phyloP scores from a whole-genome alignment of 495 filamentous ascomycete genomes.

The Hypoxylon subgilvum region DNA sequence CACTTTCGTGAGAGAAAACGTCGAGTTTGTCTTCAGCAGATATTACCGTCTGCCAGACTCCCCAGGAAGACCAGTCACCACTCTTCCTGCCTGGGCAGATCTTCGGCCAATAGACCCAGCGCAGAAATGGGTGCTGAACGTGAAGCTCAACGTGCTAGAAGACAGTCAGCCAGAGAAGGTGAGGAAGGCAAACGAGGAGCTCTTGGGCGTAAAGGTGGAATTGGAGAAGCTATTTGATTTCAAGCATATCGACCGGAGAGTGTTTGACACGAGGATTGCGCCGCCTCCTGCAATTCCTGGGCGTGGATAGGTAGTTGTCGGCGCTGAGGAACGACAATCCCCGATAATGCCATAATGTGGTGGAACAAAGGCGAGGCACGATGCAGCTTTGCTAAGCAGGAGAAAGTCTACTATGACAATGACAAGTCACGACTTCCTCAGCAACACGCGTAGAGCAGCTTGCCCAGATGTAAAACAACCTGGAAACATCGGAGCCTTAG shows the following conservation, averaged over 20 bases:
- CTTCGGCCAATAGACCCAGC: conserved; percentile 37
- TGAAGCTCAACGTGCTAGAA: conserved; percentile 48
- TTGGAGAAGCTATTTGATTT: conserved; percentile 55
- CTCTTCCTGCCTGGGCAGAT: conserved; percentile 32
- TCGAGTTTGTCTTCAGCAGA: conserved; percentile 50
- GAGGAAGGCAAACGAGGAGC: conserved; percentile 45
- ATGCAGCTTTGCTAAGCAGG: too few relatives aligned
- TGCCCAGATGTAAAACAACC: too few relatives aligned
- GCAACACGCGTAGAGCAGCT: too few relatives aligned
- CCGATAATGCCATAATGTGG: too few relatives aligned
- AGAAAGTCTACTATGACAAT: too few relatives aligned
- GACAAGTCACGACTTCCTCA: too few relatives aligned
- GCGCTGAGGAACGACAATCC: too few relatives aligned
- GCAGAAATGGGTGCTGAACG: conserved; percentile 49
- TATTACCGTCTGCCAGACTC: conserved; percentile 38
- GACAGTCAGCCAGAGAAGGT: conserved; percentile 51
- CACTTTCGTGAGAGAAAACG: conserved; percentile 47
- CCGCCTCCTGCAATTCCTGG: conserved; percentile 25
- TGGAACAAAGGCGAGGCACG: neutral
- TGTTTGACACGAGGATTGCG: conserved; percentile 47
- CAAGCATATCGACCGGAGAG: conserved; percentile 48
- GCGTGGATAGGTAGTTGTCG: conserved; percentile 6
- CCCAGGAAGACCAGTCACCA: conserved; percentile 11
- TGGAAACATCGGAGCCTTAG: too few relatives aligned
- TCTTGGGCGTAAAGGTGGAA: conserved; percentile 42